Evolutionary conservation across 306 rosid genomes (phyloP).

Genomic region (Vigna trinervia): DNA sequence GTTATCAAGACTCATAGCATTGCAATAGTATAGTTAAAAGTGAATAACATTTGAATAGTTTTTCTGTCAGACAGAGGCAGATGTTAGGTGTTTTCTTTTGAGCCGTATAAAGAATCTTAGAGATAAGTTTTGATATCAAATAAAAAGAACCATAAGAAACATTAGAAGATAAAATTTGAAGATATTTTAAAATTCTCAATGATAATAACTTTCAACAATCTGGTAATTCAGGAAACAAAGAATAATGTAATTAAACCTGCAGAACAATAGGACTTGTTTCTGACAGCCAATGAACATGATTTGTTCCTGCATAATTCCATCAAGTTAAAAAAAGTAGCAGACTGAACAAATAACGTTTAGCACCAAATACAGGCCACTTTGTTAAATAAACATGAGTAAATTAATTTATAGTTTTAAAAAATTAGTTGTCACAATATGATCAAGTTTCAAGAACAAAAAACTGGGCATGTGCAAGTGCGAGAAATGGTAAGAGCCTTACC

Average conservation of each 20-base stretch:
- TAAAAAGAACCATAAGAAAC: background rate
- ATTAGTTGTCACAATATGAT: background rate
- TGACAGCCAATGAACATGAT: slow-evolving; percentile 48
- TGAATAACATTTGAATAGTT: background rate
- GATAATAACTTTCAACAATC: background rate
- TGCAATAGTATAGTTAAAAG: background rate
- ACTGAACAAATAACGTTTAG: background rate
- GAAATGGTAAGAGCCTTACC: background rate
- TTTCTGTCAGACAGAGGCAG: background rate
- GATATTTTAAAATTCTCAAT: background rate
- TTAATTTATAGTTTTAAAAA: background rate
- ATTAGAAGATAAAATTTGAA: background rate
- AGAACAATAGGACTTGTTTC: slow-evolving; percentile 48
- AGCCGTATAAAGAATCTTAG: background rate
- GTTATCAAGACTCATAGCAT: background rate
- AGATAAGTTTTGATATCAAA: background rate
- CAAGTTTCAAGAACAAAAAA: background rate
- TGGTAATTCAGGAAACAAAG: slow-evolving; percentile 7
- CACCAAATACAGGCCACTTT: background rate
- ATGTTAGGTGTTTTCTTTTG: background rate
- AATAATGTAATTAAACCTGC: slow-evolving; percentile 5
- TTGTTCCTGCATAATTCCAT: slow-evolving; percentile 49
- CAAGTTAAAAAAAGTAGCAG: slow-evolving; percentile 14
- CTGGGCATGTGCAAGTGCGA: background rate
- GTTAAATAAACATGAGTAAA: background rate